Conservation (phyloP, 768 basidiomycete species). For the Solioccasus polychromus region DNA sequence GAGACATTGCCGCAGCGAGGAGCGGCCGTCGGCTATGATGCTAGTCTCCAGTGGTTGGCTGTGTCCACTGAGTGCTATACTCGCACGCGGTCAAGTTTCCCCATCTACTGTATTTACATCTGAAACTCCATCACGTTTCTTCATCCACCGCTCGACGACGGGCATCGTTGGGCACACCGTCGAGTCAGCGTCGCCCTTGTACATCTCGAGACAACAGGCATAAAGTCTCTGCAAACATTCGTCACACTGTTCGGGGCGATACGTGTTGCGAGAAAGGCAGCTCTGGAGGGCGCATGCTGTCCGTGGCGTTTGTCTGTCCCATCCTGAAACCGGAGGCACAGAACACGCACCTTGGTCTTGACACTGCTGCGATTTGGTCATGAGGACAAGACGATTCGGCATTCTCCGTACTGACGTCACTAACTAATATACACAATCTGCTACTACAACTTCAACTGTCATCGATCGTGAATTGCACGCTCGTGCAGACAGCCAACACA, state of each 20-base stretch:
- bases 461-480: neutral
- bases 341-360: conserved; percentile 25
- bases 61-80: too few relatives aligned
- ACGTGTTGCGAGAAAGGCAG: conserved; percentile 64
- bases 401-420: conserved; percentile 1
- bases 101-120: too few relatives aligned
- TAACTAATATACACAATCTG: too few relatives aligned
- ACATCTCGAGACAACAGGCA: conserved; percentile 58
- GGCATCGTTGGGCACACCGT: conserved; percentile 59
- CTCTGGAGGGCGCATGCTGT: conserved; percentile 64
- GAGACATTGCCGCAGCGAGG: too few relatives aligned
- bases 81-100: too few relatives aligned
- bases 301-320: too few relatives aligned
- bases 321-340: neutral
- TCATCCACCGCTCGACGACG: conserved; percentile 59
- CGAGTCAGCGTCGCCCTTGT: conserved; percentile 45
- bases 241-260: conserved; percentile 61
- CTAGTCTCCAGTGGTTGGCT: too few relatives aligned
- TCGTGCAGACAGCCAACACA: neutral
- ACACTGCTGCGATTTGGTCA: conserved; percentile 15
- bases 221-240: conserved; percentile 52
- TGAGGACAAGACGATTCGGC: neutral
- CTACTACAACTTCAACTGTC: too few relatives aligned
- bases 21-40: too few relatives aligned
- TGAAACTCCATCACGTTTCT: conserved; percentile 20